Percentiles rank a stretch among this genome's conserved stretches.
phyloP scores from a whole-genome alignment of 1,139 yeast species.

The Lodderomyces elongisporus region DNA sequence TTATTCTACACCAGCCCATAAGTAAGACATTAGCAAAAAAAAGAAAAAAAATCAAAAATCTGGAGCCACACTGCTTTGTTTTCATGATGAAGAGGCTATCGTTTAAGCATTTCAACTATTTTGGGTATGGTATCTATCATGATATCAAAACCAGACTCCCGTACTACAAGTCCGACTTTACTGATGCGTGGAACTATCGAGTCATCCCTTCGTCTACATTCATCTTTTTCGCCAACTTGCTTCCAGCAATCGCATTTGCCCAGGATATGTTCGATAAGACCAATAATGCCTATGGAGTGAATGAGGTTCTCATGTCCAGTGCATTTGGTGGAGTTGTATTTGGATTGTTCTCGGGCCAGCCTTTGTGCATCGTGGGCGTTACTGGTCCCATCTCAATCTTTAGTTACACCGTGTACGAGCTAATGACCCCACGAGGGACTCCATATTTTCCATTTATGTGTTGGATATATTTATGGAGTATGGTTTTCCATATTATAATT shows the following conservation, averaged over 20 bases:
- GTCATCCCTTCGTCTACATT: conserved; percentile 82
- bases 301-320: conserved; percentile 77
- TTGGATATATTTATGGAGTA: conserved; percentile 91
- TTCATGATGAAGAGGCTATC: conserved; percentile 12
- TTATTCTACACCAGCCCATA: too few relatives aligned
- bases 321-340: conserved; percentile 88
- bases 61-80: too few relatives aligned
- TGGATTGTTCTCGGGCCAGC: conserved; percentile 85
- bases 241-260: conserved; percentile 95
- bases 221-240: conserved; percentile 80
- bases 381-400: conserved; percentile 93
- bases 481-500: conserved; percentile 70
- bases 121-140: conserved; percentile 52
- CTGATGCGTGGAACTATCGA: conserved; percentile 78
- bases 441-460: conserved; percentile 91
- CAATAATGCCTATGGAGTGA: conserved; percentile 79
- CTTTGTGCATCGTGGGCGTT: conserved; percentile 94
- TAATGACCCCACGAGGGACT: conserved; percentile 58
- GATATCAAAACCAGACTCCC: conserved; percentile 60
- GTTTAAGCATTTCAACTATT: conserved; percentile 16
- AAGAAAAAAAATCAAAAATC: too few relatives aligned
- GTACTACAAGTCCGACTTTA: conserved; percentile 70
- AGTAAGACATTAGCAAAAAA: too few relatives aligned
- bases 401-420: conserved; percentile 84
- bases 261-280: conserved; percentile 96